Evolutionary conservation across 352 stramenopile species (phyloP).

Genomic region (Globisporangium cylindrosporum): DNA sequence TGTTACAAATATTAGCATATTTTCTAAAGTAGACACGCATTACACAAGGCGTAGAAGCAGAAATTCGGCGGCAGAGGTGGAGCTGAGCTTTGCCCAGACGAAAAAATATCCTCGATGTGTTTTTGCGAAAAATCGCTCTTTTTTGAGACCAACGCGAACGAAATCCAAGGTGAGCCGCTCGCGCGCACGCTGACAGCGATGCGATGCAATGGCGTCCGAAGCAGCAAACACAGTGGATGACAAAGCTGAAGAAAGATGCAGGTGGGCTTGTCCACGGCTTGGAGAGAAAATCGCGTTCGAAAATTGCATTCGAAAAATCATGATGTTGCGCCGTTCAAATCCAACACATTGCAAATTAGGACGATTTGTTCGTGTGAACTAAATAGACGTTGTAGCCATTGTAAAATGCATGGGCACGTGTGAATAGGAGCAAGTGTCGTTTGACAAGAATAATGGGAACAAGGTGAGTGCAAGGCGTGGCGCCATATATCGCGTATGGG

Average conservation of each 20-base stretch:
- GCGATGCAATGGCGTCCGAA: background rate
- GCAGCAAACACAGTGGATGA: background rate
- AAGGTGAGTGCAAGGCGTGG: too few relatives aligned
- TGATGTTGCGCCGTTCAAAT: background rate
- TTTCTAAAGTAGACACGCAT: background rate
- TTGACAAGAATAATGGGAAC: too few relatives aligned
- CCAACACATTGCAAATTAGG: background rate
- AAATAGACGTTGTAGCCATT: too few relatives aligned
- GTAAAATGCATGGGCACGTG: too few relatives aligned
- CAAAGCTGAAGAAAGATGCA: background rate
- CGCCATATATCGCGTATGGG: too few relatives aligned
- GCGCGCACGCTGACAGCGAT: background rate
- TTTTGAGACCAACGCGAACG: constrained; percentile 8
- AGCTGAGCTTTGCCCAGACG: background rate
- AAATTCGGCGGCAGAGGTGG: constrained; percentile 4
- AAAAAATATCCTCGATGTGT: background rate
- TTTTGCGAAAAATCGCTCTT: constrained; percentile 2
- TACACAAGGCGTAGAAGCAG: constrained; percentile 2
- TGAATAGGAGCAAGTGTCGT: too few relatives aligned
- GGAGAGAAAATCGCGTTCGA: background rate
- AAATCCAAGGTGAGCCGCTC: background rate
- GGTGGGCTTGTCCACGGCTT: background rate
- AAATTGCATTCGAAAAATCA: background rate
- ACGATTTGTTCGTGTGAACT: background rate
- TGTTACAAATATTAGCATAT: background rate